A percentile compares a stretch with the other conserved stretches of the same genome.
Conservation (phyloP, 2,329 filamentous ascomycete species). For the Colletotrichum endophyticum region DNA sequence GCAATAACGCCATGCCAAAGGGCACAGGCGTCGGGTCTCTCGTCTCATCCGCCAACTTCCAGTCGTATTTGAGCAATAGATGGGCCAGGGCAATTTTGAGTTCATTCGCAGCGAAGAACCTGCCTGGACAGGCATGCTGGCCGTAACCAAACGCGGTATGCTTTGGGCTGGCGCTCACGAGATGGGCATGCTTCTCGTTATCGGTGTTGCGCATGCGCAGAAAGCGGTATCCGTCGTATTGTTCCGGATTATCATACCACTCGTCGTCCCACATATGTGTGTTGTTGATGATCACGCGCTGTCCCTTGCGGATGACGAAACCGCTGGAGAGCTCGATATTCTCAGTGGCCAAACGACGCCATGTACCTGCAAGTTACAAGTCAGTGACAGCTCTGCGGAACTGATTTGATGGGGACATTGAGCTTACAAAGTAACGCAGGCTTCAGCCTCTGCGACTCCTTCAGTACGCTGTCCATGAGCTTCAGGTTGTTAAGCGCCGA, state of each 20-base stretch:
- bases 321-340: conserved; percentile 23
- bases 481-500: conserved; percentile 24
- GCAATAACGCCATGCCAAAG: background rate
- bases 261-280: conserved; percentile 21
- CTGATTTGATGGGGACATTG: no score
- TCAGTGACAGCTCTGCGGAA: background rate
- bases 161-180: conserved; percentile 24
- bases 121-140: background rate
- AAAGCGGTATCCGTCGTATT: conserved; percentile 26
- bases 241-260: conserved; percentile 19
- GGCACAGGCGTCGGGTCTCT: background rate
- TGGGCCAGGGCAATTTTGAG: background rate
- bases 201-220: conserved; percentile 21
- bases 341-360: conserved; percentile 3
- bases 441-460: conserved; percentile 27
- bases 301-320: conserved; percentile 24
- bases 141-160: background rate
- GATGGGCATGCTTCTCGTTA: conserved; percentile 30
- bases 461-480: background rate
- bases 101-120: background rate
- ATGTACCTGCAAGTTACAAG: background rate
- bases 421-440: conserved; percentile 22
- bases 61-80: conserved; percentile 36
- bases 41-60: background rate
- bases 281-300: conserved; percentile 17